phyloP scores from a whole-genome alignment of 441 rosid species.

The Daphne laureola region DNA sequence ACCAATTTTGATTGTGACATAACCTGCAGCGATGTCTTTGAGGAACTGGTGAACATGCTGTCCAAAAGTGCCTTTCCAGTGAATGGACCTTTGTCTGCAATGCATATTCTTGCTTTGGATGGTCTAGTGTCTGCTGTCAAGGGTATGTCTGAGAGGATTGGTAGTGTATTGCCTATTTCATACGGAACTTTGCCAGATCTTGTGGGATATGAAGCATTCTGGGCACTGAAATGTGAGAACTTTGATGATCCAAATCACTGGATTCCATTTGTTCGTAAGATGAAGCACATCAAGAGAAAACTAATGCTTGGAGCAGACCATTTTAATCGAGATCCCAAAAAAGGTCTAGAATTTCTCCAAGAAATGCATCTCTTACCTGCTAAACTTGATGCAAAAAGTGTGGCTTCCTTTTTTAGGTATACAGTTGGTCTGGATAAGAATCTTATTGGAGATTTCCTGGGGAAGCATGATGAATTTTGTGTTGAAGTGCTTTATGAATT shows the following conservation, averaged over 20 bases:
- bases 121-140: constrained; percentile 67
- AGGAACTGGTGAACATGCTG: constrained; percentile 68
- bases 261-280: constrained; percentile 77
- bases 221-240: constrained; percentile 63
- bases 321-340: constrained; percentile 82
- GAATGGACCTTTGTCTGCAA: constrained; percentile 76
- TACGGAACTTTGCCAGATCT: constrained; percentile 31
- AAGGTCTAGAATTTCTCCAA: constrained; percentile 84
- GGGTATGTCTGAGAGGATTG: constrained; percentile 71
- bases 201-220: constrained; percentile 59
- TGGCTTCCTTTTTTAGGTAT: constrained; percentile 81
- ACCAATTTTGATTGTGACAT: constrained; percentile 93
- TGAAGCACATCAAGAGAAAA: constrained; percentile 63
- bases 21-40: constrained; percentile 76
- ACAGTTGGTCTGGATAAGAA: constrained; percentile 90
- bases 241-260: constrained; percentile 57
- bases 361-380: constrained; percentile 74
- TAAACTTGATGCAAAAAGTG: constrained; percentile 81
- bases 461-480: constrained; percentile 90
- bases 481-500: constrained; percentile 92
- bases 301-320: constrained; percentile 82
- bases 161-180: constrained; percentile 36
- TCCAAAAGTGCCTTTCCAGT: constrained; percentile 90
- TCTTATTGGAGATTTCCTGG: constrained; percentile 83
- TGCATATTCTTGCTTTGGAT: constrained; percentile 86